Percentiles rank a stretch among this genome's conserved stretches.
Evolutionary conservation across 139 green algal genomes (phyloP).

Genomic region (Chlamydomonas schloesseri): DNA sequence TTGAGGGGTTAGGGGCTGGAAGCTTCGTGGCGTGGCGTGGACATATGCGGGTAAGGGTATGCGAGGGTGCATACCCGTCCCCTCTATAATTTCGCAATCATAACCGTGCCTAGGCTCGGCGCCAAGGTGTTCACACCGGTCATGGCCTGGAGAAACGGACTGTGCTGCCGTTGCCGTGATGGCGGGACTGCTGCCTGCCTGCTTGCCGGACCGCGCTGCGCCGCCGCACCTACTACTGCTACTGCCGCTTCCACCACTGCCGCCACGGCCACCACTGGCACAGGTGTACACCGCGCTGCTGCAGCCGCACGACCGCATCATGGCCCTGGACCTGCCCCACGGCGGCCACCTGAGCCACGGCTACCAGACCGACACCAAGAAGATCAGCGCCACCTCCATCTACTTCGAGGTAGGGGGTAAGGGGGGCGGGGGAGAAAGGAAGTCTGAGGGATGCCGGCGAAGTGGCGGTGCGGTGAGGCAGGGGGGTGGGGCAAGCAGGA

Average conservation of each 20-base stretch:
- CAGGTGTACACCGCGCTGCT: constrained; percentile 98
- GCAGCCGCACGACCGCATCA: constrained; percentile 98
- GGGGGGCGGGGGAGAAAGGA: neutral
- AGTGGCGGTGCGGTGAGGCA: neutral
- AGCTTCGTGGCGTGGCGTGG: neutral
- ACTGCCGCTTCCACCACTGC: no score
- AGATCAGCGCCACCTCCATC: constrained; percentile 97
- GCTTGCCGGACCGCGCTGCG: no score
- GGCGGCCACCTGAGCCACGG: constrained; percentile 97
- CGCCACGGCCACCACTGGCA: no score
- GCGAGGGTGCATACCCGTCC: no score
- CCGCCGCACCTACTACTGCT: no score
- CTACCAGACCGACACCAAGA: constrained; percentile 98
- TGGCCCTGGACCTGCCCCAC: constrained; percentile 98
- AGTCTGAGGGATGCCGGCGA: neutral
- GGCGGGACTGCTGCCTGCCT: no score
- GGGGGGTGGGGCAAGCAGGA: neutral
- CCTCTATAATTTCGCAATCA: no score
- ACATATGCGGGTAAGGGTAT: no score
- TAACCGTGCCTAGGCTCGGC: no score
- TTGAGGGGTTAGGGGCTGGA: neutral
- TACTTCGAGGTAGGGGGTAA: constrained; percentile 90
- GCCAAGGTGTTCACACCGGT: no score
- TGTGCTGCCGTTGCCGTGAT: no score
- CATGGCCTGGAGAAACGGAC: no score